Evolutionary conservation across 805 yeast species (phyloP).

Genomic region (Barnettozyma siamensis): DNA sequence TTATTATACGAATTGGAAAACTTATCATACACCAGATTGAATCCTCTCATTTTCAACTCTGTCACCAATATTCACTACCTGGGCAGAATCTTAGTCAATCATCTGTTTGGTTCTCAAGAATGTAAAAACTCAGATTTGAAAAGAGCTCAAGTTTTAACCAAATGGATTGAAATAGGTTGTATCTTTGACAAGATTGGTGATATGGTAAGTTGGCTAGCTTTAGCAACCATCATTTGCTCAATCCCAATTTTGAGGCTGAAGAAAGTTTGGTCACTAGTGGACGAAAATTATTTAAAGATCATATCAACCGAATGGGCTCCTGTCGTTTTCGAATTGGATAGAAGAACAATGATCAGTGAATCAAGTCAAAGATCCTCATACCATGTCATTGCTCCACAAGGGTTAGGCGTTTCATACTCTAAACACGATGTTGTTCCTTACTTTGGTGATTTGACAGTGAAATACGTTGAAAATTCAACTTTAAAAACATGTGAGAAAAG

Average conservation of each 20-base stretch:
- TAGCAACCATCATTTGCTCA: conserved; percentile 77
- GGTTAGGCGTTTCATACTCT: conserved; percentile 70
- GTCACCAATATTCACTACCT: conserved; percentile 66
- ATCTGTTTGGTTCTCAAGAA: conserved; percentile 50
- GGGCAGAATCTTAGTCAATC: conserved; percentile 63
- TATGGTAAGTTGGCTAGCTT: conserved; percentile 91
- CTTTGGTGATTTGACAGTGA: conserved; percentile 77
- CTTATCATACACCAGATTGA: conserved; percentile 38
- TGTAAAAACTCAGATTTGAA: conserved; percentile 29
- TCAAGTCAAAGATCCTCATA: conserved; percentile 53
- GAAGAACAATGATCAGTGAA: conserved; percentile 58
- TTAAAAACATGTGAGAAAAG: conserved; percentile 57
- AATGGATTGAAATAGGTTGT: conserved; percentile 85
- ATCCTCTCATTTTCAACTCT: conserved; percentile 76
- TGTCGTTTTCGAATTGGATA: conserved; percentile 80
- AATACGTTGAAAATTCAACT: conserved; percentile 28
- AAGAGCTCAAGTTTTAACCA: conserved; percentile 63
- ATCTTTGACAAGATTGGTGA: conserved; percentile 76
- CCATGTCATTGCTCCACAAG: conserved; percentile 81
- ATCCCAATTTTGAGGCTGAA: conserved; percentile 72
- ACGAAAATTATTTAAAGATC: conserved; percentile 49
- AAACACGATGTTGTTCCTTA: conserved; percentile 80
- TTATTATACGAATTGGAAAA: conserved; percentile 47
- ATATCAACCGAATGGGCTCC: conserved; percentile 88
- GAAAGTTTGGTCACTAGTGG: conserved; percentile 69